Base-by-base conservation (phyloP, 2,329 filamentous ascomycete genomes). In the Hirsutella rhossiliensis region DNA sequence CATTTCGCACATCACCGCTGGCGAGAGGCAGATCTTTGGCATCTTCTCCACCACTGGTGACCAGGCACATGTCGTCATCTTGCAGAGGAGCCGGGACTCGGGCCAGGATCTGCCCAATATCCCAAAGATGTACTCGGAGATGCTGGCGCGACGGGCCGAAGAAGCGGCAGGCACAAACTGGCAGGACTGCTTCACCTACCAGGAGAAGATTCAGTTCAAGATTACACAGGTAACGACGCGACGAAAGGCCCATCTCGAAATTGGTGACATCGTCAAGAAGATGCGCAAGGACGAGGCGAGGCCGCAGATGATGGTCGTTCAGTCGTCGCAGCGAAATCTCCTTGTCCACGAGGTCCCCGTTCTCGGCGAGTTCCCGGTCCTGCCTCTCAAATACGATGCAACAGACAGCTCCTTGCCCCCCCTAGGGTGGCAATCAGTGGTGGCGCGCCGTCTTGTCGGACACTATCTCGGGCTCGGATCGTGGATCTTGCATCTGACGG, bases 391-490 rank as follows among this genome's bases (percentile, higher is more conserved):
- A 55, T 83, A 87, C 47, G 87, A 97, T 54, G 75, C 83, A 23
- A 76, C 82, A 0, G 94, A 98, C 57, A 87, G 85, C 60, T 83
- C 88, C 32, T 71, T 97, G 5, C 92, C 92, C 11, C 88, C 90
- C 0, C 73, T 99, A 15, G 89, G 88, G 2, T 99, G 92, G 92
- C 92, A 97, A 61, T 73, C 80, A 0, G 89, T 94, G 47, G 81
- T 94, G 46, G 87, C 88, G 2, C 87, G 87, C 55, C 79, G 90
- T 23, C 68, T 97, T 11, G 82, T 97, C 9, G 82, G 82, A 27
- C 87, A 95, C 56, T 98, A 96, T 59, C 75, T 99, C 13, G 87
- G 87, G 45, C 76, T 98, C n/a, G 87, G 88, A 1, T 82, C 85
- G 0, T 98, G 92, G 90, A 77, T 98, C 38, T 67, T 87, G 36